Conservation (phyloP, 805 yeast genomes). For the Cyberlindnera xylosilytica region DNA sequence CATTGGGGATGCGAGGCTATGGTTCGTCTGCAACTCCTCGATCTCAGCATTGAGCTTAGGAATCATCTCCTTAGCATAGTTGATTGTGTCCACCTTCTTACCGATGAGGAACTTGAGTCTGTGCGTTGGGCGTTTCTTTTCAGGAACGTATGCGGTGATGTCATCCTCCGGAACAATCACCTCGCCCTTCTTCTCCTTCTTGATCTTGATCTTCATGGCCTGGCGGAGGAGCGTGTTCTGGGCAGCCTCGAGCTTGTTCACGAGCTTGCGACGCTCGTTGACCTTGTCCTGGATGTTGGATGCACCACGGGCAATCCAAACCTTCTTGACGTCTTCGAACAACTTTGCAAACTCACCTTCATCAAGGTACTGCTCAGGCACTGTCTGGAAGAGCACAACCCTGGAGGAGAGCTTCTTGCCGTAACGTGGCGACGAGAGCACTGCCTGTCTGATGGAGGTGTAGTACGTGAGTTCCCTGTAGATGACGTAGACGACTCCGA, state of each 20-base stretch:
- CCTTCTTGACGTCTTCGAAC: constrained; percentile 77
- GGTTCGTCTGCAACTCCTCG: constrained; percentile 48
- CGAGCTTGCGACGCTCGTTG: constrained; percentile 55
- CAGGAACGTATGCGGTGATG: constrained; percentile 57
- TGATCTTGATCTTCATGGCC: constrained; percentile 61
- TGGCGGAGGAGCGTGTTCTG: constrained; percentile 52
- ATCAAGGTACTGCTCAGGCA: constrained; percentile 69
- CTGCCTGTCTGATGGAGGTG: constrained; percentile 72
- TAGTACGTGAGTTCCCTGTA: constrained; percentile 82
- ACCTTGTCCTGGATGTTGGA: constrained; percentile 54
- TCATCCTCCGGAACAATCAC: constrained; percentile 43
- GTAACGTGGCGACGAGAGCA: constrained; percentile 76
- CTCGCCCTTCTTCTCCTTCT: constrained; percentile 65
- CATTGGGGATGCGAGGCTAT: constrained; percentile 52
- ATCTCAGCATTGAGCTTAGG: constrained; percentile 58
- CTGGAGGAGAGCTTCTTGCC: constrained; percentile 72
- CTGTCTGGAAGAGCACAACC: constrained; percentile 80
- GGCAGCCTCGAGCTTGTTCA: constrained; percentile 62
- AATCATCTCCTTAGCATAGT: constrained; percentile 52
- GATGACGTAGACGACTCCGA: constrained; percentile 63
- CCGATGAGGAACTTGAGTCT: constrained; percentile 44
- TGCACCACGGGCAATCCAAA: constrained; percentile 73
- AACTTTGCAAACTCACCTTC: constrained; percentile 71
- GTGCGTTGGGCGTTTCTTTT: constrained; percentile 63
- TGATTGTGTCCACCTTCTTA: constrained; percentile 60